Conservation (phyloP, 2,329 filamentous ascomycete species). For the Colletotrichum musicola region DNA sequence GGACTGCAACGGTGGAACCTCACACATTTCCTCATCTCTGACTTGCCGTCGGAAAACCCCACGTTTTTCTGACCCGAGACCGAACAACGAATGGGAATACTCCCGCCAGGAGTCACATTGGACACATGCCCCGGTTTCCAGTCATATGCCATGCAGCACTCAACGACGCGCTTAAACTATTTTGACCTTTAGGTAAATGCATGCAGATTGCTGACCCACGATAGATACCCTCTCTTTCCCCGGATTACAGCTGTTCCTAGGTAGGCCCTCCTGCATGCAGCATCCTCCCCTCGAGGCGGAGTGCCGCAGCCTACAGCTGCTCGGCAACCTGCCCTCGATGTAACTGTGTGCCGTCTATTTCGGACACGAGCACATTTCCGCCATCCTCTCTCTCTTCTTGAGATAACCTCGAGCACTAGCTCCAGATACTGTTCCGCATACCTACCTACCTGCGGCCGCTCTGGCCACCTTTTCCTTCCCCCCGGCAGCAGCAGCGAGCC, state of each 20-base stretch:
- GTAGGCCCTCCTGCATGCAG: background rate
- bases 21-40: too few species aligned
- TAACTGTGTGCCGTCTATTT: background rate
- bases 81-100: constrained; percentile 2
- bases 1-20: too few species aligned
- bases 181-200: constrained; percentile 1
- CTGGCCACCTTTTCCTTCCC: background rate
- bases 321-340: background rate
- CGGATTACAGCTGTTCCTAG: background rate
- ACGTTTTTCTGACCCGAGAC: background rate
- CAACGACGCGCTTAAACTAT: background rate
- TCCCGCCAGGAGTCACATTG: background rate
- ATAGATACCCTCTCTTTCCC: background rate
- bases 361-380: background rate
- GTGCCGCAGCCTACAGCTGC: background rate
- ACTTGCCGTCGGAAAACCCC: constrained; percentile 20
- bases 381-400: background rate
- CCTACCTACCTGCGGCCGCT: background rate
- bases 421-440: background rate
- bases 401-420: constrained; percentile 1
- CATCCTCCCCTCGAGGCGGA: background rate
- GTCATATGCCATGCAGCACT: constrained; percentile 5
- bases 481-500: background rate
- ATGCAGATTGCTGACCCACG: constrained; percentile 14
- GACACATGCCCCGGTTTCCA: background rate